Evolutionary conservation across 306 rosid species (phyloP).

Genomic region (Glycine latifolia): DNA sequence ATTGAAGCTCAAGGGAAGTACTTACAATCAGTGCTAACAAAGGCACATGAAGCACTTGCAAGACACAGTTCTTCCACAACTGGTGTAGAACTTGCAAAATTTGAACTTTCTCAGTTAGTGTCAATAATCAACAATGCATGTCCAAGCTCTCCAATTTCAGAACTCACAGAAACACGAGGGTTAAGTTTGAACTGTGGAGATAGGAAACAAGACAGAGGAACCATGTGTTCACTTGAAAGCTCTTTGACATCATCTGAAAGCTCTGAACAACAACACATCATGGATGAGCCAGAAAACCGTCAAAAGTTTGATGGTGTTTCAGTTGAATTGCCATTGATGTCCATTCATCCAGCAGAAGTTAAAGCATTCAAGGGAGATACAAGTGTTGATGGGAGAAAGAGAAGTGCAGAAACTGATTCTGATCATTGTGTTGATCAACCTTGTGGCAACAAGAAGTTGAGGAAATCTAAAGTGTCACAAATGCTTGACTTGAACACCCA

Average conservation of each 20-base stretch:
- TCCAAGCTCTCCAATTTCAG: slow-evolving; percentile 69
- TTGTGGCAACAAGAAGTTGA: slow-evolving; percentile 48
- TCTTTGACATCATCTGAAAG: slow-evolving; percentile 83
- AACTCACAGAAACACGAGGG: slow-evolving; percentile 65
- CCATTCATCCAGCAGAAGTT: slow-evolving; percentile 42
- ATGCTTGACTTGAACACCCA: slow-evolving; percentile 70
- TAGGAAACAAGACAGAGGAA: slow-evolving; percentile 60
- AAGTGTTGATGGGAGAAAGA: slow-evolving; percentile 57
- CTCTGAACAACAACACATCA: slow-evolving; percentile 47
- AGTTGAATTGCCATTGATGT: slow-evolving; percentile 63
- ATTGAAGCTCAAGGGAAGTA: slow-evolving; percentile 95
- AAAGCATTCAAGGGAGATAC: slow-evolving; percentile 42
- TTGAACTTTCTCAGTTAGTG: slow-evolving; percentile 71
- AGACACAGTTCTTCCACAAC: slow-evolving; percentile 65
- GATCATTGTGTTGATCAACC: slow-evolving; percentile 56
- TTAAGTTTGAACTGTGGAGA: slow-evolving; percentile 47
- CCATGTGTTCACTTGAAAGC: slow-evolving; percentile 76
- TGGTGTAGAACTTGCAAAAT: slow-evolving; percentile 64
- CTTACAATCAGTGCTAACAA: slow-evolving; percentile 72
- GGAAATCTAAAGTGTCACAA: slow-evolving; percentile 44
- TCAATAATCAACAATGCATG: slow-evolving; percentile 62
- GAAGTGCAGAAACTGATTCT: slow-evolving; percentile 53
- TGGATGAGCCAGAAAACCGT: slow-evolving; percentile 38
- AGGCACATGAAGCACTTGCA: slow-evolving; percentile 79
- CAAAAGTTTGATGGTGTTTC: slow-evolving; percentile 42